Conservation (phyloP, 768 basidiomycete genomes). For the Agaricus sinodeliciosus region DNA sequence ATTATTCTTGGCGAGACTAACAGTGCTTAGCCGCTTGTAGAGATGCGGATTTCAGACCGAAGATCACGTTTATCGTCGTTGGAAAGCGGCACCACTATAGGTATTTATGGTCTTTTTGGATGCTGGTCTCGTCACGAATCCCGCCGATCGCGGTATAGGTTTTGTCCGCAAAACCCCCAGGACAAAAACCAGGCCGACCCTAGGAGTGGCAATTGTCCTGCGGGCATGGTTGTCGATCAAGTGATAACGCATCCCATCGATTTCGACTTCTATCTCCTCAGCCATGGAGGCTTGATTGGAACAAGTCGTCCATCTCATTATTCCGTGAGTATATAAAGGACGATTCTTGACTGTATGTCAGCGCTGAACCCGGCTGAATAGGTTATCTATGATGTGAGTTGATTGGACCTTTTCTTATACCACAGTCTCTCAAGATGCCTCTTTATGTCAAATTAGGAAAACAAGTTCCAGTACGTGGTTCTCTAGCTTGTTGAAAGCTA, state of each 20-base stretch:
- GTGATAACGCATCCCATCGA: constrained; percentile 68
- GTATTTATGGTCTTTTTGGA: constrained; percentile 10
- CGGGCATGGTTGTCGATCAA: constrained; percentile 74
- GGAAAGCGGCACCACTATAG: constrained; percentile 71
- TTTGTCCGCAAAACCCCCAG: constrained; percentile 20
- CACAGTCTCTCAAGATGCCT: background rate
- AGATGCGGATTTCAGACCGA: constrained; percentile 45
- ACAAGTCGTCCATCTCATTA: constrained; percentile 56
- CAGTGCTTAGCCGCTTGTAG: constrained; percentile 49
- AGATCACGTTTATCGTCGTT: constrained; percentile 75
- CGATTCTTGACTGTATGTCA: background rate
- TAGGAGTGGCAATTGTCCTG: constrained; percentile 64
- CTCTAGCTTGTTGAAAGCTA: background rate
- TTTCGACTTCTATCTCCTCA: constrained; percentile 73
- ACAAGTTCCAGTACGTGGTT: constrained; percentile 47
- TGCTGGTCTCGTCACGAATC: background rate
- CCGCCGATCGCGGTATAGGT: constrained; percentile 17
- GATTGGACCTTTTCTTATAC: background rate
- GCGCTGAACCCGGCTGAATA: constrained; percentile 10
- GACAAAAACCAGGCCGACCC: constrained; percentile 38
- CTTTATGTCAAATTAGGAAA: constrained; percentile 26
- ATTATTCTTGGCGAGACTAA: background rate
- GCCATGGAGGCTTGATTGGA: constrained; percentile 72
- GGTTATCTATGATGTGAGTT: constrained; percentile 39
- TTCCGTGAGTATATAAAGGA: constrained; percentile 25